Percentiles rank a stretch among this genome's conserved stretches.
Evolutionary conservation across 305 asterid genomes (phyloP).

Genomic region (Fraxinus xanthoxyloides): DNA sequence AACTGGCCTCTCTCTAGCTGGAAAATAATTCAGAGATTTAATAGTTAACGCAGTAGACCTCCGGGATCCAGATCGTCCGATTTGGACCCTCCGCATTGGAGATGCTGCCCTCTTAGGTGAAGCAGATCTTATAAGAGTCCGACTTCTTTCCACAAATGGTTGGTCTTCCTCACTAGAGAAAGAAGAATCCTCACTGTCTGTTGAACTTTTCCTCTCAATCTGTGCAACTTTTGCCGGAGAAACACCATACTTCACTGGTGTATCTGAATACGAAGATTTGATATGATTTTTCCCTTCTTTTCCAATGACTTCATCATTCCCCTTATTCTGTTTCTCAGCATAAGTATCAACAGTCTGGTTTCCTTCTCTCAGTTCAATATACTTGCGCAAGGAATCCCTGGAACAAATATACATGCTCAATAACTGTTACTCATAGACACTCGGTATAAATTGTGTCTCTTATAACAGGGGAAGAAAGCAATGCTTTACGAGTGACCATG

Average conservation of each 20-base stretch:
- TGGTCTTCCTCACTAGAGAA: slow-evolving; percentile 76
- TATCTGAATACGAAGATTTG: slow-evolving; percentile 35
- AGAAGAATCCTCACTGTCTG: slow-evolving; percentile 57
- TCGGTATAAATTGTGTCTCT: not conserved
- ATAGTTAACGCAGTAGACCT: slow-evolving; percentile 87
- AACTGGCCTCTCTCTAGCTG: slow-evolving; percentile 59
- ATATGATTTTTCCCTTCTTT: slow-evolving; percentile 32
- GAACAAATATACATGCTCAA: slow-evolving; percentile 20
- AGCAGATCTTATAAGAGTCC: slow-evolving; percentile 64
- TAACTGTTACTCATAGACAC: not conserved
- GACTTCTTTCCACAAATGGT: slow-evolving; percentile 68
- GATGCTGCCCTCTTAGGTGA: slow-evolving; percentile 97
- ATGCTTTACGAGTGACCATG: slow-evolving; percentile 13
- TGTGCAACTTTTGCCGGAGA: slow-evolving; percentile 92
- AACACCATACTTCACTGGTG: slow-evolving; percentile 62
- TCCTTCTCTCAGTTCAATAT: slow-evolving; percentile 43
- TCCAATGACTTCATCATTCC: slow-evolving; percentile 26
- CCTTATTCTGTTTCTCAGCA: slow-evolving; percentile 25
- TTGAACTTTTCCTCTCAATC: slow-evolving; percentile 77
- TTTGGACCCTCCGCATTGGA: slow-evolving; percentile 96
- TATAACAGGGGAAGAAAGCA: not conserved
- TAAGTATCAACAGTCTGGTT: slow-evolving; percentile 25
- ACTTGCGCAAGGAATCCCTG: slow-evolving; percentile 71
- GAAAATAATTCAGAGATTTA: slow-evolving; percentile 69
- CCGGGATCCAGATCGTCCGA: slow-evolving; percentile 90